Conservation (phyloP, 306 rosid genomes). For the Gleditsia sinensis region DNA sequence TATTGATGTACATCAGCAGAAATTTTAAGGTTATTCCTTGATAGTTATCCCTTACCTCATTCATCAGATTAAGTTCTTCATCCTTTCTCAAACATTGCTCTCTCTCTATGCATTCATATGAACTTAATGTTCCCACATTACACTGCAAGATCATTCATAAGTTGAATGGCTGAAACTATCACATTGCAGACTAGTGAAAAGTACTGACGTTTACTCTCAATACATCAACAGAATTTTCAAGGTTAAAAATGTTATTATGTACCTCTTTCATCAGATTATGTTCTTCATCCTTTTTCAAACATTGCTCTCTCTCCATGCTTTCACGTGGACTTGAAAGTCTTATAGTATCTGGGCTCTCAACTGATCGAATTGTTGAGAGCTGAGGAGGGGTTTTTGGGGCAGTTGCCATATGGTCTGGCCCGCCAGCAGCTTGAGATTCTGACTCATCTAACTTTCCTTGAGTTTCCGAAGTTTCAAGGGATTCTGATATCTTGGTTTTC, state of each 20-base stretch:
- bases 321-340: constrained; percentile 34
- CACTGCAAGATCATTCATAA: background rate
- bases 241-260: background rate
- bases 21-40: background rate
- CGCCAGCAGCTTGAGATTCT: constrained; percentile 26
- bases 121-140: constrained; percentile 22
- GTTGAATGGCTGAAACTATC: background rate
- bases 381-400: constrained; percentile 65
- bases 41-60: constrained; percentile 36
- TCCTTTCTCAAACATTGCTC: constrained; percentile 21
- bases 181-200: background rate
- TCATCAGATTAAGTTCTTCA: constrained; percentile 22
- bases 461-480: constrained; percentile 17
- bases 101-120: constrained; percentile 10
- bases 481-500: constrained; percentile 33
- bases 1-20: background rate
- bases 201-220: background rate
- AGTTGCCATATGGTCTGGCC: constrained; percentile 36
- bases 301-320: constrained; percentile 12
- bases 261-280: constrained; percentile 37
- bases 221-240: background rate
- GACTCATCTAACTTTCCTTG: constrained; percentile 12
- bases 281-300: constrained; percentile 26
- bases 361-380: constrained; percentile 36
- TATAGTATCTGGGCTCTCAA: constrained; percentile 31